phyloP scores from a whole-genome alignment of 2,329 filamentous ascomycete genomes.

The Trichoderma cornu-damae region DNA sequence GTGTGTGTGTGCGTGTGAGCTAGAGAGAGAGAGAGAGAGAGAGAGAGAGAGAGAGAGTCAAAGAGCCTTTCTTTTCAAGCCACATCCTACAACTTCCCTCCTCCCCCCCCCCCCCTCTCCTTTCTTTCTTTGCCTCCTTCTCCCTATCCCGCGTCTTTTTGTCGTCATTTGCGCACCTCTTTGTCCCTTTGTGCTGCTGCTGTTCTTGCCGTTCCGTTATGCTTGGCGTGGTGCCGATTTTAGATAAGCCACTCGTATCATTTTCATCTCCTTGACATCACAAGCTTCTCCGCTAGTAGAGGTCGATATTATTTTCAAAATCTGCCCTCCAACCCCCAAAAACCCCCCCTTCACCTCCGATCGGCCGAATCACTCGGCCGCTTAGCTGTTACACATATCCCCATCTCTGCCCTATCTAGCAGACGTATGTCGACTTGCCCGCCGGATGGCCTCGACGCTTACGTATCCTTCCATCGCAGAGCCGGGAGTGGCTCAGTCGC shows the following conservation, averaged over 20 bases:
- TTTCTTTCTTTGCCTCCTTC: no score
- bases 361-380: constrained; percentile 16
- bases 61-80: constrained; percentile 2
- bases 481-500: not conserved
- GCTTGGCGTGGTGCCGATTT: constrained; percentile 9
- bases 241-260: constrained; percentile 15
- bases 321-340: not conserved
- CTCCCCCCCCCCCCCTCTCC: not conserved
- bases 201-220: not conserved
- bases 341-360: constrained; percentile 3
- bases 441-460: not conserved
- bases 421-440: not conserved
- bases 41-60: not conserved
- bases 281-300: not conserved
- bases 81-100: constrained; percentile 5
- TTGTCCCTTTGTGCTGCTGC: not conserved
- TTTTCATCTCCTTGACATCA: constrained; percentile 14
- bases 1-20: not conserved
- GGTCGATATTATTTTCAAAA: not conserved
- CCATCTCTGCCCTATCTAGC: not conserved
- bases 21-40: not conserved
- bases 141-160: not conserved
- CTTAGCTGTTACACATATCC: not conserved
- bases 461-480: constrained; percentile 14
- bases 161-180: not conserved